Percentiles rank a stretch among this genome's conserved stretches.
Conservation (phyloP, 164 flowering plant species). For the Tetrastigma voinierianum region DNA sequence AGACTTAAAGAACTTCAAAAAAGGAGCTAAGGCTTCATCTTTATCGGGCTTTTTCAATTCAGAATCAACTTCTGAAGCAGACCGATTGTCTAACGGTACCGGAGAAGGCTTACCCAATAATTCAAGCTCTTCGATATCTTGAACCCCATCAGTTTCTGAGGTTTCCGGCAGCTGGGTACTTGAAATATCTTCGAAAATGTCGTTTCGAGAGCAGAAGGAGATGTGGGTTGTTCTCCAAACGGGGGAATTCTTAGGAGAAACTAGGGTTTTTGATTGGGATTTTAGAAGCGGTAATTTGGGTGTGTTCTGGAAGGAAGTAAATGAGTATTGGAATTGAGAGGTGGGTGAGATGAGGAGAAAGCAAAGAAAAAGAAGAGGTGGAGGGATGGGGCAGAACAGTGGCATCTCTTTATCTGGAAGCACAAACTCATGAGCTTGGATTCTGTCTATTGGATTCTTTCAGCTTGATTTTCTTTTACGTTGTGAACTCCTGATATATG, state of each 20-base stretch:
- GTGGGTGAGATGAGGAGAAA: slow-evolving; percentile 9
- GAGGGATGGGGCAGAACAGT: slow-evolving; percentile 14
- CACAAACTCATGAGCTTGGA: too few relatives aligned
- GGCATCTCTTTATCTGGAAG: slow-evolving; percentile 18
- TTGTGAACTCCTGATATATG: too few relatives aligned
- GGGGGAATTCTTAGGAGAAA: slow-evolving; percentile 11
- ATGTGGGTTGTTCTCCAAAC: slow-evolving; percentile 33
- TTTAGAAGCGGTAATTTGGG: slow-evolving; percentile 10
- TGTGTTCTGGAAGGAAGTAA: background rate
- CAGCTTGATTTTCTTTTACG: too few relatives aligned
- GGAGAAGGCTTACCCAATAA: slow-evolving; percentile 68
- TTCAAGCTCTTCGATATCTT: slow-evolving; percentile 55
- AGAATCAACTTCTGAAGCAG: slow-evolving; percentile 22
- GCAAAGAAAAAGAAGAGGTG: slow-evolving; percentile 14
- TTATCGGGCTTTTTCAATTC: slow-evolving; percentile 24
- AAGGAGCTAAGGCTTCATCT: slow-evolving; percentile 73
- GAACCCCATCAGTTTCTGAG: slow-evolving; percentile 23
- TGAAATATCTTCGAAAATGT: slow-evolving; percentile 29
- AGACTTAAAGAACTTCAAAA: slow-evolving; percentile 73
- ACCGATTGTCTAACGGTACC: slow-evolving; percentile 20
- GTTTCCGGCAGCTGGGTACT: slow-evolving; percentile 34
- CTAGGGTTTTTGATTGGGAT: slow-evolving; percentile 8
- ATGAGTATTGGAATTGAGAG: background rate
- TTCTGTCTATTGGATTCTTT: too few relatives aligned
- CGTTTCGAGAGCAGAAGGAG: slow-evolving; percentile 37